Evolutionary conservation across 306 rosid genomes (phyloP), one percentile per base, ranked within the genome.

Genomic region (Styphnolobium japonicum): DNA sequence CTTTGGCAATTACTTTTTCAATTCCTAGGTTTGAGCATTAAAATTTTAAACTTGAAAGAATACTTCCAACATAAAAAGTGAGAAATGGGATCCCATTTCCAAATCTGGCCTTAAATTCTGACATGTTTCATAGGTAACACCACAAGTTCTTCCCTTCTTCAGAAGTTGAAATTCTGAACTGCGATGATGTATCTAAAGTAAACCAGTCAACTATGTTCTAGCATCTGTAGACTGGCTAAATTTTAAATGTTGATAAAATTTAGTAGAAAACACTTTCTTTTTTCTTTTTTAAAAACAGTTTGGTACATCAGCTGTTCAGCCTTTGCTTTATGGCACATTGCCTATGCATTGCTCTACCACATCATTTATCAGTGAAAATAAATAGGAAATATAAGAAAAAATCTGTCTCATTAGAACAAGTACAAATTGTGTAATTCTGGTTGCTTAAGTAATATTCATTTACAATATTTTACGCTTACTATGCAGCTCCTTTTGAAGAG

Each of bases 401-500:
- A 49, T n/a, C 12, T 63, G 25, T 46, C 43, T 60, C 64, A 11
- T 58, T 46, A 49, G 37, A 65, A 42, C 73, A 40, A 49, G 31
- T 34, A 43, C 40, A 7, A 58, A 19, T 60, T 48, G 16, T 78
- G 67, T 37, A 45, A 49, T 60, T 45, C 29, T 39, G 42, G 70
- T 40, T 71, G 46, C 29, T 55, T 21, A 42, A 56, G 56, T 55
- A 57, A 39, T 65, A 25, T 49, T 64, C 18, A 29, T 76, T 36
- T 58, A 58, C 34, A 40, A 42, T 49, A 23, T 37, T 51, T 37
- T 46, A 63, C 27, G n/a, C 31, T 60, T 27, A 27, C 27, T 67
- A 48, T 82, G 92, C 91, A 85, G 88, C 78, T 87, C 79, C 90
- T 19, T 48, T 87, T 57, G 98, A 89, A 85, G 97, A 82, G 81